Conservation (phyloP, 192 early-diverging fungal species). For the Backusella sp. region DNA sequence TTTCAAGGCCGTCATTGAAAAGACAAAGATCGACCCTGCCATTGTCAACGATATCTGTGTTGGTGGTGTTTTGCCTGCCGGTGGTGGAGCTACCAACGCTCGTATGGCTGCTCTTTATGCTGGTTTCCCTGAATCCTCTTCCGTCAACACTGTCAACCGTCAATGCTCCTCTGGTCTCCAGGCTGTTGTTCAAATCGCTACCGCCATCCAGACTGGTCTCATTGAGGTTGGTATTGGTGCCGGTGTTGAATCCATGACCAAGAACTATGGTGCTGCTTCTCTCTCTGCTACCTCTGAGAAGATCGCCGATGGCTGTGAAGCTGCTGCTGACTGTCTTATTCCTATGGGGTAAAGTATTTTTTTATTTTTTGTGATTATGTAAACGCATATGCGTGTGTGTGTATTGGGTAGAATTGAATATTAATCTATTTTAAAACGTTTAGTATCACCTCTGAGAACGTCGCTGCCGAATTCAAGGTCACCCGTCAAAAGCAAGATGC, state of each 20-base stretch:
- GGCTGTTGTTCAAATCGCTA: conserved; percentile 82
- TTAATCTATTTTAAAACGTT: not conserved
- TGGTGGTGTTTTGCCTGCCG: conserved; percentile 87
- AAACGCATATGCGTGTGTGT: not conserved
- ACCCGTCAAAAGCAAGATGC: conserved; percentile 86
- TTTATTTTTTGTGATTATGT: not conserved
- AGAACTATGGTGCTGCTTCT: conserved; percentile 78
- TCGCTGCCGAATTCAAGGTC: conserved; percentile 84
- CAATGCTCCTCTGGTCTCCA: conserved; percentile 95
- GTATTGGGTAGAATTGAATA: not conserved
- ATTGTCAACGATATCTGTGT: conserved; percentile 92
- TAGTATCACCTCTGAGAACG: conserved; percentile 95
- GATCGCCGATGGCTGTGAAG: conserved; percentile 62
- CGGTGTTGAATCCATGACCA: conserved; percentile 92
- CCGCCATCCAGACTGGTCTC: conserved; percentile 84
- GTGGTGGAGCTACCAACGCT: conserved; percentile 86
- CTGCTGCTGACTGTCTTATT: conserved; percentile 81
- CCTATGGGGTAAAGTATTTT: conserved; percentile 67
- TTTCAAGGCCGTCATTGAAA: conserved; percentile 72
- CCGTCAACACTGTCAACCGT: conserved; percentile 88
- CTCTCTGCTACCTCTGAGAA: conserved; percentile 75
- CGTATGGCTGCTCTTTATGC: conserved; percentile 91
- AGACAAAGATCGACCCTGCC: conserved; percentile 80
- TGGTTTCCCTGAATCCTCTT: conserved; percentile 82
- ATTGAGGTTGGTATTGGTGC: conserved; percentile 94